Conservation (phyloP, 768 basidiomycete genomes). For the Crassisporium funariophilum region DNA sequence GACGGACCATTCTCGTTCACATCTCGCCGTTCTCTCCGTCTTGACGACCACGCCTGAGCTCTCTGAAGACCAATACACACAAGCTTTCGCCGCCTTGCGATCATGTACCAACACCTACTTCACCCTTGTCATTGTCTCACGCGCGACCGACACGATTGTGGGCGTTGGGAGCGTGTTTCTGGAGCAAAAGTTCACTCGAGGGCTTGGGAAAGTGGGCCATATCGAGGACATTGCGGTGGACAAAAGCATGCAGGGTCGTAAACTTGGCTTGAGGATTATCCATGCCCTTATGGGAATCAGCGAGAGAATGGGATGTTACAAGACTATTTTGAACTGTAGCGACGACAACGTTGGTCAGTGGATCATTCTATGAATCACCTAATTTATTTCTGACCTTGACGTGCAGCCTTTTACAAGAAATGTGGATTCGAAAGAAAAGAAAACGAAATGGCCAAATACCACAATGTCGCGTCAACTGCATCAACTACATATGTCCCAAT, state of each 20-base stretch:
- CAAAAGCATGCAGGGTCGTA: constrained; percentile 86
- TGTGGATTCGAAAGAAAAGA: constrained; percentile 93
- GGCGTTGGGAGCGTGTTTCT: constrained; percentile 83
- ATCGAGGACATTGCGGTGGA: constrained; percentile 98
- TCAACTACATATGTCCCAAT: no score
- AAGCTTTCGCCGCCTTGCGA: constrained; percentile 67
- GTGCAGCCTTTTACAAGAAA: constrained; percentile 92
- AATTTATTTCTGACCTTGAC: constrained; percentile 3
- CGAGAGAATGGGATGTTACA: constrained; percentile 83
- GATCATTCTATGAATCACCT: constrained; percentile 6
- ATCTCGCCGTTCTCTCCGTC: constrained; percentile 82
- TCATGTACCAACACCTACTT: constrained; percentile 69
- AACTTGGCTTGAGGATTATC: constrained; percentile 86
- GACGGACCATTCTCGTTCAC: constrained; percentile 79
- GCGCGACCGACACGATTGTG: constrained; percentile 74
- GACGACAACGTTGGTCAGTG: constrained; percentile 87
- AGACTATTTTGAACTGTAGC: constrained; percentile 96
- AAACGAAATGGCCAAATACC: constrained; percentile 79
- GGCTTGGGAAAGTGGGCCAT: constrained; percentile 84
- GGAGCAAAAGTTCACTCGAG: constrained; percentile 93
- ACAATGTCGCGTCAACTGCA: constrained; percentile 13
- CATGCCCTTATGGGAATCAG: constrained; percentile 84
- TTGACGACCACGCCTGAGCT: constrained; percentile 71
- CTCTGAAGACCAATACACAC: constrained; percentile 66
- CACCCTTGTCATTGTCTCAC: constrained; percentile 80